These are phyloP conservation scores for Ophiocordyceps unilateralis DNA, from an alignment of 2,329 filamentous ascomycete genomes.

Conservation along the genomic window DNA sequence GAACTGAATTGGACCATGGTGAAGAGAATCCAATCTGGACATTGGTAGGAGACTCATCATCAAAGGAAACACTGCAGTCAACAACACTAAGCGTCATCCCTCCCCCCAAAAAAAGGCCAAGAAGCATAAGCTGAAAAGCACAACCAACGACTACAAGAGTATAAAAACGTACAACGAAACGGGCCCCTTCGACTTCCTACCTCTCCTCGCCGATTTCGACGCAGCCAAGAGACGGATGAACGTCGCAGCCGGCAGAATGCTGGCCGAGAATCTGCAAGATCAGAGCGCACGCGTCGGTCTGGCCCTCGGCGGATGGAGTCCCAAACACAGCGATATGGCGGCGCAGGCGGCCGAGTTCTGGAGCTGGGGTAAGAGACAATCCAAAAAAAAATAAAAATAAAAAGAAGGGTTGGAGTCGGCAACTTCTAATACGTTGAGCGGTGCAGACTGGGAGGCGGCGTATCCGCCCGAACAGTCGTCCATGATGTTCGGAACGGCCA, in stretches of 20 bases:
- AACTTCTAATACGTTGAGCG: too few species aligned
- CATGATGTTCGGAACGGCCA: constrained; percentile 35
- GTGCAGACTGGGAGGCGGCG: constrained; percentile 40
- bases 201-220: constrained; percentile 32
- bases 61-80: neutral
- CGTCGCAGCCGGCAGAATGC: constrained; percentile 36
- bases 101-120: too few species aligned
- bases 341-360: constrained; percentile 45
- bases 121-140: constrained; percentile 17
- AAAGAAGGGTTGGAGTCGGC: neutral
- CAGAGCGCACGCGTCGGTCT: constrained; percentile 40
- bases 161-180: constrained; percentile 43
- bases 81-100: neutral
- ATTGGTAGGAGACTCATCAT: constrained; percentile 11
- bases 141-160: constrained; percentile 38
- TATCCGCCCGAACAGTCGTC: constrained; percentile 37
- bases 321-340: constrained; percentile 31
- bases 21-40: constrained; percentile 45
- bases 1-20: neutral
- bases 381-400: too few species aligned
- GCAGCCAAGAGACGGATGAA: constrained; percentile 25
- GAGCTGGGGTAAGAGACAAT: constrained; percentile 21
- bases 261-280: constrained; percentile 43
- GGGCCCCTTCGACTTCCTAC: constrained; percentile 31
- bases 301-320: constrained; percentile 44